Evolutionary conservation across 139 green algal species (phyloP).

Genomic region (Tetradesmus obliquus): DNA sequence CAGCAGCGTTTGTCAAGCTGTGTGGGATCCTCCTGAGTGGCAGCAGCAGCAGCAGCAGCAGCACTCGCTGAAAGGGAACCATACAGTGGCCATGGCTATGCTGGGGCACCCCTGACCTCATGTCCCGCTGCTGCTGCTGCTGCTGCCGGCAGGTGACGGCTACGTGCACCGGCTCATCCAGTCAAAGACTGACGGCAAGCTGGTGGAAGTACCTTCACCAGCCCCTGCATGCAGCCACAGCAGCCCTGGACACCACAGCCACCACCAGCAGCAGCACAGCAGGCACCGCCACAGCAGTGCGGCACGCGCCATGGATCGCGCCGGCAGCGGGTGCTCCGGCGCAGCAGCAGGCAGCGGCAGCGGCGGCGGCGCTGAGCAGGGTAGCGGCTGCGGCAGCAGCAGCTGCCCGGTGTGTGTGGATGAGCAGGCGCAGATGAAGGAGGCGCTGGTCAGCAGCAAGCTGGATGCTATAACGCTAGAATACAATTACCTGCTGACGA

Average conservation of each 20-base stretch:
- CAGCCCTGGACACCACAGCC: background rate
- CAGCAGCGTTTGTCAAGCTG: background rate
- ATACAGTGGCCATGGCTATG: too few species aligned
- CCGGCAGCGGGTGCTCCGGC: background rate
- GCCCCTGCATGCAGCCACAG: conserved; percentile 29
- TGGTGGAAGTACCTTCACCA: conserved; percentile 92
- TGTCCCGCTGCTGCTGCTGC: background rate
- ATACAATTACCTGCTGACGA: conserved; percentile 94
- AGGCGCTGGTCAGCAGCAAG: conserved; percentile 77
- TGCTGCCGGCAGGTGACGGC: conserved; percentile 69
- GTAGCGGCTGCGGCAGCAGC: conserved; percentile 21
- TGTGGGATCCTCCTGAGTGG: background rate
- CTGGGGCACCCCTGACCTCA: background rate
- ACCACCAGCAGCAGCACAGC: background rate
- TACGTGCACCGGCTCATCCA: conserved; percentile 98
- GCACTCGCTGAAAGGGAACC: background rate
- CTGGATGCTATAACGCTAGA: conserved; percentile 83
- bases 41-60: background rate
- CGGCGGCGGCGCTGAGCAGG: background rate
- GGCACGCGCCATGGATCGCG: background rate
- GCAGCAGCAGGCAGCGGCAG: conserved; percentile 2
- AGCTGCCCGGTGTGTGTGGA: conserved; percentile 43
- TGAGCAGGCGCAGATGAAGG: conserved; percentile 15
- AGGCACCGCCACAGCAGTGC: background rate
- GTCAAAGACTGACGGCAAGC: conserved; percentile 92